These are phyloP conservation scores for Candida maesae DNA, from an alignment of 805 yeast species.

Conservation along the genomic window DNA sequence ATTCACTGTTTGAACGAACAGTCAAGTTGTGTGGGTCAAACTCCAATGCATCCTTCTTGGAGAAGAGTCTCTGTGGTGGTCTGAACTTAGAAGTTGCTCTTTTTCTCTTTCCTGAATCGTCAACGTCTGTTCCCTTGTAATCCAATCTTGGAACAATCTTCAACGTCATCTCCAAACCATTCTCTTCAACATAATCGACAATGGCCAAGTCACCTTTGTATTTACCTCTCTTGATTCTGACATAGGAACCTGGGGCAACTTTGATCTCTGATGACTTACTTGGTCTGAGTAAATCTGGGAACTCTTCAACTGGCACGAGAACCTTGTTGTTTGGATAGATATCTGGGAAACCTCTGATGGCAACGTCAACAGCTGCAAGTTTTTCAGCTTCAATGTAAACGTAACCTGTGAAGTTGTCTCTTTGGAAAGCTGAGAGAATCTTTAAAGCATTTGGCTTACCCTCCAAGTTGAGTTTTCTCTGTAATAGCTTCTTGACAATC, in stretches of 20 bases:
- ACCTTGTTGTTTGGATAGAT: constrained; percentile 71
- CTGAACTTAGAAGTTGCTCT: constrained; percentile 58
- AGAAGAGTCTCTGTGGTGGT: constrained; percentile 84
- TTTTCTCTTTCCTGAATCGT: constrained; percentile 50
- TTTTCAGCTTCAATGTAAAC: constrained; percentile 92
- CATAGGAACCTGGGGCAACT: constrained; percentile 87
- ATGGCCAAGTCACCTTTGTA: constrained; percentile 91
- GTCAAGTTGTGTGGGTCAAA: constrained; percentile 72
- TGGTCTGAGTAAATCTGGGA: constrained; percentile 88
- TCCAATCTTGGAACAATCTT: constrained; percentile 91
- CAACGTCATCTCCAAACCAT: constrained; percentile 92
- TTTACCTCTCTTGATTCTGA: constrained; percentile 84
- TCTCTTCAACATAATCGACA: constrained; percentile 89
- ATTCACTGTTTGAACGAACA: constrained; percentile 62
- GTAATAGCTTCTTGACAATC: constrained; percentile 75
- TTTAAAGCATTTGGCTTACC: constrained; percentile 76
- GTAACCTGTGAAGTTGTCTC: constrained; percentile 90
- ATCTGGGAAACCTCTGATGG: constrained; percentile 86
- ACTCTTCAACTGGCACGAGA: constrained; percentile 91
- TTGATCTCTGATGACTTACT: constrained; percentile 84
- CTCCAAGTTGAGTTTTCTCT: constrained; percentile 76
- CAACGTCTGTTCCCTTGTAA: constrained; percentile 66
- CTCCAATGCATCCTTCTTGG: constrained; percentile 83
- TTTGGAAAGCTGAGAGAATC: constrained; percentile 85
- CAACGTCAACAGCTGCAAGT: constrained; percentile 86